Conservation (phyloP, 345 rosid species). For the Corchorus capsularis region DNA sequence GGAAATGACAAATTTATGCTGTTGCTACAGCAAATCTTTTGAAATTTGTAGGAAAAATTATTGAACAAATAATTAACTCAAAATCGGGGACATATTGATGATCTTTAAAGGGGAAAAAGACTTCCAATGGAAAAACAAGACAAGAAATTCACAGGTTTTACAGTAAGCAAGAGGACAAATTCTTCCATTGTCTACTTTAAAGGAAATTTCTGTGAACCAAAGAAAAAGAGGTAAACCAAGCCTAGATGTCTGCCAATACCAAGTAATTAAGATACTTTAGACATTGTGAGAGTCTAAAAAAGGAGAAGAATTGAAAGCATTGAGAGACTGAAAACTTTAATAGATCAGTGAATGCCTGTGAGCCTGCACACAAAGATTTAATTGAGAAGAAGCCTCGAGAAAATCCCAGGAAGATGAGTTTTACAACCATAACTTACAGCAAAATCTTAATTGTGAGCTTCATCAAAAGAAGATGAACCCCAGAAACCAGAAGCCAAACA, state of each 20-base stretch:
- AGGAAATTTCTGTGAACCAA: background rate
- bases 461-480: slow-evolving; percentile 2
- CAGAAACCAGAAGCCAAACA: slow-evolving; percentile 8
- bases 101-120: background rate
- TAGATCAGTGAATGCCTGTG: background rate
- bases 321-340: background rate
- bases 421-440: background rate
- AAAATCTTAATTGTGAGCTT: background rate
- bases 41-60: background rate
- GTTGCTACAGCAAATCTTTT: background rate
- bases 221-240: background rate
- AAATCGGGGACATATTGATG: background rate
- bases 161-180: background rate
- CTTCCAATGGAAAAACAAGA: background rate
- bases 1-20: slow-evolving; percentile 6
- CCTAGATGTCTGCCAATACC: background rate
- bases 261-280: background rate
- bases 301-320: background rate
- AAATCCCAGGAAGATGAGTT: slow-evolving; percentile 9
- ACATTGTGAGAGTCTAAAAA: background rate
- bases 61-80: background rate
- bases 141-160: background rate
- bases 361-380: background rate
- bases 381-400: background rate
- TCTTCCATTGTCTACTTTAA: background rate